Percentiles rank a stretch among this genome's conserved stretches.
These are phyloP conservation scores for Polytrichum commune DNA, from an alignment of 225 moss, liverwort and hornwort species.

Conservation along the genomic window DNA sequence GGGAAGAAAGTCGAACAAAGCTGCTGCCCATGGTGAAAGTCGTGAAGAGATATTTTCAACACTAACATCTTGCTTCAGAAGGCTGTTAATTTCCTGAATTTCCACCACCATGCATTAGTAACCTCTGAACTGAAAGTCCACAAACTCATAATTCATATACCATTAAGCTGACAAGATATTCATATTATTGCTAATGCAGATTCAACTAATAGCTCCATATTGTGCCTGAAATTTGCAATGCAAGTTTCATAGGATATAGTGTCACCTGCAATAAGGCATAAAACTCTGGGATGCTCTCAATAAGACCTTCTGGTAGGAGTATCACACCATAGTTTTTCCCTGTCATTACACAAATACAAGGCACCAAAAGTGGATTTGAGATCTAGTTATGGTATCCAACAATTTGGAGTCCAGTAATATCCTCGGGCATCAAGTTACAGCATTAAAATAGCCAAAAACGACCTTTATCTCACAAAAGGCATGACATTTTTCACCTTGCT, in stretches of 20 bases:
- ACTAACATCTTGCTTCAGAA: constrained; percentile 57
- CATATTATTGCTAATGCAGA: too few species aligned
- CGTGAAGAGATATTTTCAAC: constrained; percentile 68
- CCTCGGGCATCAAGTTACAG: too few species aligned
- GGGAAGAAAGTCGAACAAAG: constrained; percentile 90
- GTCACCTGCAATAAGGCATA: constrained; percentile 91
- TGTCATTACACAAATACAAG: constrained; percentile 24
- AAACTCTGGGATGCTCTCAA: constrained; percentile 96
- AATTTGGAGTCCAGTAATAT: too few species aligned
- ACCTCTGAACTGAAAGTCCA: too few species aligned
- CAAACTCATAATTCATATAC: too few species aligned
- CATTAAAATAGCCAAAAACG: not conserved
- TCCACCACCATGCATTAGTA: not conserved
- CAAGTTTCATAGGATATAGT: too few species aligned
- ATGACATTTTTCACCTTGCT: constrained; percentile 46
- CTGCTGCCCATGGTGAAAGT: constrained; percentile 93
- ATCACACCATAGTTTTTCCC: constrained; percentile 92
- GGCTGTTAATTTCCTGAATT: constrained; percentile 83
- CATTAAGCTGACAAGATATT: too few species aligned
- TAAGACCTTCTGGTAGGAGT: constrained; percentile 95
- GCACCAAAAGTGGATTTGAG: too few species aligned
- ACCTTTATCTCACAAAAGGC: not conserved
- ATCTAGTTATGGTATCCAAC: too few species aligned
- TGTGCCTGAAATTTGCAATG: too few species aligned
- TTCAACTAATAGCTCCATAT: too few species aligned